These are phyloP conservation scores for Tolypocladium capitatum DNA, from an alignment of 2,329 filamentous ascomycete genomes.

Conservation along the genomic window DNA sequence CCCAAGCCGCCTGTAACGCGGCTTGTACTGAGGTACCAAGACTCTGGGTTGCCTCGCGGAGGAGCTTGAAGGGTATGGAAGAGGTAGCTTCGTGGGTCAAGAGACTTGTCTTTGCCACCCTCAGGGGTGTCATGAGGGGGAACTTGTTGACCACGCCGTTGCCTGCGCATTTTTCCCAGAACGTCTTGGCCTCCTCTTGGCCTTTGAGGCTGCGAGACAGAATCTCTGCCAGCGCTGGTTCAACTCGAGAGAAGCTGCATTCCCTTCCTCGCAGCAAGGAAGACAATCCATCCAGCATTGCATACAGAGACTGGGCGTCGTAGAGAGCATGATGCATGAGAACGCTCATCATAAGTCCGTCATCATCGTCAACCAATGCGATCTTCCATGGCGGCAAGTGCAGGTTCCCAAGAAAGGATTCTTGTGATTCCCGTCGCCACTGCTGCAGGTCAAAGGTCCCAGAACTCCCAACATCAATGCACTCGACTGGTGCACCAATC, in stretches of 20 bases:
- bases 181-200: constrained; percentile 27
- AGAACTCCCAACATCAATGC: neutral
- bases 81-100: constrained; percentile 16
- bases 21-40: constrained; percentile 63
- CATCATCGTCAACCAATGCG: constrained; percentile 25
- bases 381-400: constrained; percentile 52
- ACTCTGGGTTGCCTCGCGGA: constrained; percentile 43
- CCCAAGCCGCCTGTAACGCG: constrained; percentile 66
- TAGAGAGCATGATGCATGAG: constrained; percentile 71
- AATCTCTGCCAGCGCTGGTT: constrained; percentile 26
- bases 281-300: constrained; percentile 48
- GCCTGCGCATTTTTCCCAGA: constrained; percentile 49
- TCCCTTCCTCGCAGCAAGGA: constrained; percentile 11
- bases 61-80: constrained; percentile 26
- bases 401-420: constrained; percentile 26
- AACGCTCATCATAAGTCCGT: constrained; percentile 25
- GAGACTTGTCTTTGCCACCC: constrained; percentile 20
- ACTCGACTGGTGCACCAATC: constrained; percentile 5
- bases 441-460: constrained; percentile 15
- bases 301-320: constrained; percentile 61
- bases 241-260: constrained; percentile 11
- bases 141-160: constrained; percentile 54
- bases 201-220: constrained; percentile 18
- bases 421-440: constrained; percentile 23
- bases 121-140: constrained; percentile 57